These are phyloP conservation scores for Cryptosporidium sp. DNA, from an alignment of 169 alveolate species.

Conservation along the genomic window DNA sequence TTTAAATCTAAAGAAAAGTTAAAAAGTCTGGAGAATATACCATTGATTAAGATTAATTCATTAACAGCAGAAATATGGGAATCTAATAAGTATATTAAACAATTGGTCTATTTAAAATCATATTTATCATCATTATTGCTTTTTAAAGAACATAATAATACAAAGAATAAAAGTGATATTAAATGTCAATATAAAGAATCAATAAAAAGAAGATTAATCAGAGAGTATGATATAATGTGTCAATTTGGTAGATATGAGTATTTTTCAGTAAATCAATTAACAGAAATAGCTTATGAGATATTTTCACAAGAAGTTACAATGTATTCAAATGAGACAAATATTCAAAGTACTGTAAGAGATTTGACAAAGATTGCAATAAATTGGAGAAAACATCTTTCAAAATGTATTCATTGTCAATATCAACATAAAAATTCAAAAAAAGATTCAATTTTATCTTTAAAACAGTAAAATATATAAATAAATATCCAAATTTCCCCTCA, in stretches of 20 bases:
- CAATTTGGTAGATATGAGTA: slow-evolving; percentile 19
- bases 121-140: slow-evolving; percentile 25
- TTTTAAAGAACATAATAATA: background rate
- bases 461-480: background rate
- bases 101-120: slow-evolving; percentile 29
- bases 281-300: slow-evolving; percentile 51
- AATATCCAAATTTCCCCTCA: background rate
- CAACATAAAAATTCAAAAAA: background rate
- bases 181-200: slow-evolving; percentile 73
- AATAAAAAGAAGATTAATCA: slow-evolving; percentile 51
- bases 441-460: background rate
- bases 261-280: slow-evolving; percentile 50
- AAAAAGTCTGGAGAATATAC: slow-evolving; percentile 34
- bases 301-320: slow-evolving; percentile 61
- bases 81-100: slow-evolving; percentile 40
- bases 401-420: slow-evolving; percentile 53
- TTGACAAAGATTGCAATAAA: slow-evolving; percentile 33
- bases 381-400: slow-evolving; percentile 40
- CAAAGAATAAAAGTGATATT: background rate
- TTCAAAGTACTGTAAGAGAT: slow-evolving; percentile 30
- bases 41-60: slow-evolving; percentile 34
- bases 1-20: slow-evolving; percentile 19
- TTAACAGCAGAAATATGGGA: slow-evolving; percentile 71
- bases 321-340: slow-evolving; percentile 41
- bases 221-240: slow-evolving; percentile 32